Evolutionary conservation across 305 asterid genomes (phyloP), one percentile per base, ranked within the genome.

Genomic region (Solanum hybrid): DNA sequence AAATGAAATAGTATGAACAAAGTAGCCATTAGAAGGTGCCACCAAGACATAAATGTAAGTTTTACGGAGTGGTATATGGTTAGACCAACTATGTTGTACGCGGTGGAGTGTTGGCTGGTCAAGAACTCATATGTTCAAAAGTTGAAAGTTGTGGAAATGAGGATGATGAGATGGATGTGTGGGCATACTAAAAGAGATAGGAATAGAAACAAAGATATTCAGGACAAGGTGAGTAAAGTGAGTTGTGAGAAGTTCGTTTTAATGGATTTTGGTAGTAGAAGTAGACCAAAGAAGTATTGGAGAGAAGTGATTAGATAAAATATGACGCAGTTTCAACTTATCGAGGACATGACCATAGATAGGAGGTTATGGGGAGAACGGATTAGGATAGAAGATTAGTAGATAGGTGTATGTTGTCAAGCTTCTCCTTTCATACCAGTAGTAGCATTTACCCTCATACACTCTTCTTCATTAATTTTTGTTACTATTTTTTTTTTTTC

Each of bases 281-380:
- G 67, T 51, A 61, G 26, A 61, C 0, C 26, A 61, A 61, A 61
- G 11, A 61, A 61, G 26, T 61, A 61, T 61, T 8, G 26, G 5
- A 61, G 12, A 61, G 71, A 61, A 0, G 0, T 20, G 71, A 61
- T 7, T 20, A 61, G 11, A 61, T 61, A 61, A 61, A 61, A 61
- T 8, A 61, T 20, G 26, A 61, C 0, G 26, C 11, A 61, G 26
- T 61, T 61, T 61, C 5, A 61, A 20, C 11, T 3, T 61, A 61
- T 61, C 10, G 11, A 51, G 8, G n/a, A 16, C n/a, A 16, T 16
- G 67, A 51, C 67, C n/a, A 1, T 51, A 6, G n/a, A 57, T 18
- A 18, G 24, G 1, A 18, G 11, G 10, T 57, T 18, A 61, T 8
- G 71, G 26, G 71, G 2, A 0, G 11, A 0, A 57, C 24, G 0